Conservation (phyloP, 768 basidiomycete species). For the Lactarius sanguifluus region DNA sequence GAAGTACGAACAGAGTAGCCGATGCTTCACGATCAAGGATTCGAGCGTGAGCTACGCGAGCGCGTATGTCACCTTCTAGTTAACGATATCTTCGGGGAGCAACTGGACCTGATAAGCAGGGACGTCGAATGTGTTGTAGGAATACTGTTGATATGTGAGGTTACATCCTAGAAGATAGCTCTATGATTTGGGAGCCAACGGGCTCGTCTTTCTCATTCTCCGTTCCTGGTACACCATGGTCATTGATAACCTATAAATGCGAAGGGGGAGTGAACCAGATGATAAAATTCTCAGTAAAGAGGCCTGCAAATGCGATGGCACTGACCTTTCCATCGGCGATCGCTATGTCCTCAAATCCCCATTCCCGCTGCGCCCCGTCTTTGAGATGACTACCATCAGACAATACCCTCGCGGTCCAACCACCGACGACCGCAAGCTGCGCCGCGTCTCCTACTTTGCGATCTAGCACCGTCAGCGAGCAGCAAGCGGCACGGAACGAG, state of each 20-base stretch:
- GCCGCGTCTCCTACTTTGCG: conserved; percentile 34
- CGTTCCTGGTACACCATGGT: conserved; percentile 66
- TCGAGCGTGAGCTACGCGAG: conserved; percentile 98
- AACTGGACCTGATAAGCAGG: not conserved
- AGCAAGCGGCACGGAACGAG: conserved; percentile 61
- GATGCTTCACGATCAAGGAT: conserved; percentile 63
- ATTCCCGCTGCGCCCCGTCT: conserved; percentile 62
- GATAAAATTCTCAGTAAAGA: not conserved
- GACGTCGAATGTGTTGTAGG: not conserved
- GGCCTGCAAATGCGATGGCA: conserved; percentile 7
- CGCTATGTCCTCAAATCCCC: conserved; percentile 78
- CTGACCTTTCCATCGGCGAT: conserved; percentile 61
- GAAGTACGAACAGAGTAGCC: conserved; percentile 89
- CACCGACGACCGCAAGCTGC: conserved; percentile 37
- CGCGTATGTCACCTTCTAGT: conserved; percentile 69
- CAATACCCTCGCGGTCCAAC: conserved; percentile 49
- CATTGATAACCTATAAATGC: conserved; percentile 58
- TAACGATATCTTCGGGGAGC: not conserved
- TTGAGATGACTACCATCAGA: conserved; percentile 60
- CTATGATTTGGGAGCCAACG: conserved; percentile 50
- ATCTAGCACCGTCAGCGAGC: conserved; percentile 61
- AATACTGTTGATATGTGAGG: conserved; percentile 2
- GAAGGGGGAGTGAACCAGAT: not conserved
- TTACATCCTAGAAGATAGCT: conserved; percentile 24
- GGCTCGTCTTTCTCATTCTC: conserved; percentile 57